Evolutionary conservation across 1,139 yeast genomes (phyloP), one percentile per base, ranked within the genome.

Genomic region (Taphrina populina): DNA sequence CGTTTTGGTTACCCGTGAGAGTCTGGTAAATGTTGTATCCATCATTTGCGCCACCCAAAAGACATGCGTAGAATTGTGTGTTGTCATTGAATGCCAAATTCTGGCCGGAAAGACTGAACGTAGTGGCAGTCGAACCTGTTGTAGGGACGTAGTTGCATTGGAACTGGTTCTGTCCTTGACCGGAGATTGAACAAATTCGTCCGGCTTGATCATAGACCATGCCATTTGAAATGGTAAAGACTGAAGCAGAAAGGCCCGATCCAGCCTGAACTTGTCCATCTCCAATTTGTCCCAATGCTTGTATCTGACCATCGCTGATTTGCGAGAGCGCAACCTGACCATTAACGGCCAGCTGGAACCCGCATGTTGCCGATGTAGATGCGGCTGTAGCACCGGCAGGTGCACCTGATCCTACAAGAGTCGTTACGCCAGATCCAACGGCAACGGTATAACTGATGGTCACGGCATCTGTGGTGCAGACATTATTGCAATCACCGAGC

Each of bases 11-110:
- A 2, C 45, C 45, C 7, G 45, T 40, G 21, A 40, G 21, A 10
- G 45, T 40, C 45, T 40, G 33, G 52, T 45, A 45, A 15, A 45
- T 15, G 35, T 45, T 45, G 35, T 45, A 45, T 2, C 52, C 52
- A 4, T 26, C 21, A n/a, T 20, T 15, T 4, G 21, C 33, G 11
- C 30, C 52, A 4, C 41, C 40, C 15, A 35, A 17, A 5, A 45
- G 24, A 21, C 52, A 45, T 8, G 52, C 52, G 23, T 33, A 23
- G 26, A 45, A 45, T n/a, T 17, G 23, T 23, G 41, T 45, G 34
- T 45, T 26, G 26, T 34, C 52, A 17, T 45, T 35, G 17, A 45
- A 35, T 17, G 52, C 52, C 2, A 45, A 41, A 11, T 34, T 24
- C 3, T 23, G 17, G 34, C 15, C 20, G 41, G 20, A 13, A 11